Evolutionary conservation across 768 basidiomycete genomes (phyloP).

Genomic region (Austroboletus eburneus): DNA sequence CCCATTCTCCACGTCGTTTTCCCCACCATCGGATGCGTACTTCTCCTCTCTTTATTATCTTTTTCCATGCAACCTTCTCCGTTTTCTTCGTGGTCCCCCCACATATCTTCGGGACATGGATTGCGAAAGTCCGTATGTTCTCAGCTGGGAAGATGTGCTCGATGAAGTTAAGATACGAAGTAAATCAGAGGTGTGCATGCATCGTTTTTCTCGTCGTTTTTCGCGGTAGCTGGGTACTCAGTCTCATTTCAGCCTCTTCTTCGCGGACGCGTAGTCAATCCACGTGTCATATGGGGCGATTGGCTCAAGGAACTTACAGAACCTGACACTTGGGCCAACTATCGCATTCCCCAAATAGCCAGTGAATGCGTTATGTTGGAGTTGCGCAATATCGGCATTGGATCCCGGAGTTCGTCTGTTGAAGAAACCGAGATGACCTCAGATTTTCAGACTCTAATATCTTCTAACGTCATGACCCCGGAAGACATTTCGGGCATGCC

Average conservation of each 20-base stretch:
- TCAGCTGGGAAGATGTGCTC: conserved; percentile 67
- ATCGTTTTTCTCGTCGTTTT: not conserved
- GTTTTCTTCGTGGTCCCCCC: conserved; percentile 69
- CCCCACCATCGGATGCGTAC: conserved; percentile 60
- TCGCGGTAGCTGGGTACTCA: conserved; percentile 1
- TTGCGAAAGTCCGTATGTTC: conserved; percentile 56
- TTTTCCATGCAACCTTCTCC: conserved; percentile 84
- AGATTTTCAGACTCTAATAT: conserved; percentile 3
- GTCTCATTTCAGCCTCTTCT: conserved; percentile 50
- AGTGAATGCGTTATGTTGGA: conserved; percentile 70
- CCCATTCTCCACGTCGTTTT: conserved; percentile 49
- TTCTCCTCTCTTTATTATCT: conserved; percentile 85
- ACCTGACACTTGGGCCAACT: conserved; percentile 63
- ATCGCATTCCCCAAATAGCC: conserved; percentile 56
- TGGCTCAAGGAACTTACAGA: conserved; percentile 59
- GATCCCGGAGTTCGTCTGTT: conserved; percentile 26
- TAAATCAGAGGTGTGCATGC: conserved; percentile 58
- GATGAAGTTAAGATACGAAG: conserved; percentile 67
- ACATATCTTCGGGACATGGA: conserved; percentile 53
- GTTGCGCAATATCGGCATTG: conserved; percentile 52
- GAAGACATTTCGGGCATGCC: conserved; percentile 23
- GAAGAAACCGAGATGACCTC: conserved; percentile 2
- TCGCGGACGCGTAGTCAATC: conserved; percentile 70
- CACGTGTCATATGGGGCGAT: conserved; percentile 64
- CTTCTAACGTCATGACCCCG: conserved; percentile 10